A percentile compares a stretch with the other conserved stretches of the same genome.
Conservation (phyloP, 2,329 filamentous ascomycete species). For the Atkinsonella texensis region DNA sequence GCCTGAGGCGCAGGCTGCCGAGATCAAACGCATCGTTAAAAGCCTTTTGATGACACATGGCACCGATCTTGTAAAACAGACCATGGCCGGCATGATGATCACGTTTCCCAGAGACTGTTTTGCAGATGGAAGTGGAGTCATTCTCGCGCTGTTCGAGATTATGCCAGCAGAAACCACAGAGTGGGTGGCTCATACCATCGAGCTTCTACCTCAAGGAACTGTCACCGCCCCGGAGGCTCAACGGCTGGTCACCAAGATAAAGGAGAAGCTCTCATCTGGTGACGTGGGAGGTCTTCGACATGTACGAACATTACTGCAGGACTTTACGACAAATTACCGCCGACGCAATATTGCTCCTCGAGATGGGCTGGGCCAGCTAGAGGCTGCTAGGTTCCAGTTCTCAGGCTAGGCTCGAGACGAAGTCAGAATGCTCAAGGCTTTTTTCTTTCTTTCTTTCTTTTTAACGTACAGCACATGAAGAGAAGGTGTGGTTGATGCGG, state of each 20-base stretch:
- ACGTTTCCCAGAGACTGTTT: conserved; percentile 95
- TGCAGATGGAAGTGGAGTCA: conserved; percentile 83
- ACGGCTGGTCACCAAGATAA: conserved; percentile 68
- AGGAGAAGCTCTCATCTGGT: conserved; percentile 59
- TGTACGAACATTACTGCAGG: conserved; percentile 76
- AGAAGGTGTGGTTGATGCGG: too few relatives aligned
- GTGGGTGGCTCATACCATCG: conserved; percentile 78
- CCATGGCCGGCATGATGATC: conserved; percentile 98
- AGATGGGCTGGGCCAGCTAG: conserved; percentile 77
- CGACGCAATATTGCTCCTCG: conserved; percentile 89
- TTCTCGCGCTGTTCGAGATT: conserved; percentile 80
- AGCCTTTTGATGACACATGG: conserved; percentile 59
- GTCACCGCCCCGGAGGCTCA: conserved; percentile 71
- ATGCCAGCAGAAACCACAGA: conserved; percentile 64
- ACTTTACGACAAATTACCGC: conserved; percentile 92
- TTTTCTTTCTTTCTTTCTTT: too few relatives aligned
- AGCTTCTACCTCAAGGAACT: conserved; percentile 70
- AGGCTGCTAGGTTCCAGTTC: conserved; percentile 81
- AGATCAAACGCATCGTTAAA: conserved; percentile 63
- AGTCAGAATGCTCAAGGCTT: neutral
- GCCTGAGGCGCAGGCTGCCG: conserved; percentile 47
- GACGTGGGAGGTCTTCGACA: conserved; percentile 53
- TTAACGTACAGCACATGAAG: neutral
- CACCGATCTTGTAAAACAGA: conserved; percentile 69
- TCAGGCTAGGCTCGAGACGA: conserved; percentile 19